Base-by-base conservation (phyloP, 352 stramenopile species). In the Hyaloperonospora brassicae region DNA sequence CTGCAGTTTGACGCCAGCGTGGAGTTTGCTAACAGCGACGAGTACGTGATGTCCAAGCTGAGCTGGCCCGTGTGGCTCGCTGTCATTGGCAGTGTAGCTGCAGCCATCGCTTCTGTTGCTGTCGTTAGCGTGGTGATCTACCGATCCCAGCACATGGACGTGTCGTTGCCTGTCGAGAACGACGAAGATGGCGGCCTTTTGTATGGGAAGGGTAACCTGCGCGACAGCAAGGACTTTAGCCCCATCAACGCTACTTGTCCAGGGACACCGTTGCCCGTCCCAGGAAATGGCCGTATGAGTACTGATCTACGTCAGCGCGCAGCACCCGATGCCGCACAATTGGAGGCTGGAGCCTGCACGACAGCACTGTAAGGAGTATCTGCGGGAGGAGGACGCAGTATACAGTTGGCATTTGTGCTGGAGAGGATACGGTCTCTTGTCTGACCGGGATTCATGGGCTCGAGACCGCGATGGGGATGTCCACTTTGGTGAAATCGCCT, bases 21-120 rank as follows among this genome's bases (percentile, higher is more conserved):
- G 40, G 67, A 83, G 47, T 73, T 83, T 17, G 68, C 59, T 5
- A 72, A 81, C 41, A 79, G 62, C 38, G 68, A 84, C 47, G 57
- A 77, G 41, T 88, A 86, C 59, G 57, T 80, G 12, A 65, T 88
- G 24, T 86, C 68, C 9, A 66, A 72, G 40, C 42, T 92, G 22
- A 69, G 41, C 34, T 86, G 67, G 73, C 57, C 58, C 0, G 53
- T 76, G 2, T 93, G 67, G 62, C 9, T 72, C 34, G 62, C 65
- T 23, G 80, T 93, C 2, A 65, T 91, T 0, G 72, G 68, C 6
- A 87, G 76, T 41, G 68, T 87, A 11, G 66, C 45, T n/a, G 76
- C 66, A 5, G 83, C 80, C 10, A 61, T 76, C 6, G 60, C 59
- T 11, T 66, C 77, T 2, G 62, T 87, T 23, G 62, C 51, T 1